phyloP scores from a whole-genome alignment of 129 eudicot genomes.

The Flaveria trinervia region DNA sequence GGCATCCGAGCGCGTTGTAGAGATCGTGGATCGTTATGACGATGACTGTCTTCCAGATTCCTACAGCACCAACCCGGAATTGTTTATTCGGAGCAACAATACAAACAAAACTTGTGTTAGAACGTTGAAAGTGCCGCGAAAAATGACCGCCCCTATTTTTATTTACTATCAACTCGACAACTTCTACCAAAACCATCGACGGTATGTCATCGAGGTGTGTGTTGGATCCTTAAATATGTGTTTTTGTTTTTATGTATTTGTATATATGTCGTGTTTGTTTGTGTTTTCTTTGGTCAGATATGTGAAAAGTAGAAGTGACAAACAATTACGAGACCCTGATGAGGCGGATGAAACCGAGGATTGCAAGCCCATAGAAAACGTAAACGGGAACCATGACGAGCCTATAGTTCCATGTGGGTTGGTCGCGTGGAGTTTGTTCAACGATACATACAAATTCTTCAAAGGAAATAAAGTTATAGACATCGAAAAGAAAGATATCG shows the following conservation, averaged over 20 bases:
- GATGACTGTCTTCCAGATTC: slow-evolving; percentile 49
- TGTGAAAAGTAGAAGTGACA: slow-evolving; percentile 86
- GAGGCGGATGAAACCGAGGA: slow-evolving; percentile 28
- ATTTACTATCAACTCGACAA: slow-evolving; percentile 82
- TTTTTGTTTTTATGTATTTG: background rate
- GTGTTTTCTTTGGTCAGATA: slow-evolving; percentile 43
- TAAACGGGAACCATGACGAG: slow-evolving; percentile 3
- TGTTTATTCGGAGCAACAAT: slow-evolving; percentile 44
- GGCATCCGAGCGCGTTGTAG: slow-evolving; percentile 75
- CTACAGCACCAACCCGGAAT: slow-evolving; percentile 20
- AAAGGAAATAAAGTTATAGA: slow-evolving; percentile 39
- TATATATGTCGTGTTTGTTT: background rate
- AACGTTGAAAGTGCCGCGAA: slow-evolving; percentile 64
- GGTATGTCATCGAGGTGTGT: slow-evolving; percentile 42
- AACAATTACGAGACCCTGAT: slow-evolving; percentile 47
- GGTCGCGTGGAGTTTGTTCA: slow-evolving; percentile 95
- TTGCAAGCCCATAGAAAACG: slow-evolving; percentile 55
- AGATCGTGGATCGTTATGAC: slow-evolving; percentile 73
- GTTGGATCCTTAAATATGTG: background rate
- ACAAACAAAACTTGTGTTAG: slow-evolving; percentile 61
- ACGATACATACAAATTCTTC: slow-evolving; percentile 66
- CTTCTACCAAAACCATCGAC: slow-evolving; percentile 86
- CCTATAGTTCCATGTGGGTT: slow-evolving; percentile 94
- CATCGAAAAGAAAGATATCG: slow-evolving; percentile 63
- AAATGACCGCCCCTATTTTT: slow-evolving; percentile 70